A percentile compares a stretch with the other conserved stretches of the same genome.
phyloP scores from a whole-genome alignment of 2,329 filamentous ascomycete genomes.

The Leptographium radiaticola region DNA sequence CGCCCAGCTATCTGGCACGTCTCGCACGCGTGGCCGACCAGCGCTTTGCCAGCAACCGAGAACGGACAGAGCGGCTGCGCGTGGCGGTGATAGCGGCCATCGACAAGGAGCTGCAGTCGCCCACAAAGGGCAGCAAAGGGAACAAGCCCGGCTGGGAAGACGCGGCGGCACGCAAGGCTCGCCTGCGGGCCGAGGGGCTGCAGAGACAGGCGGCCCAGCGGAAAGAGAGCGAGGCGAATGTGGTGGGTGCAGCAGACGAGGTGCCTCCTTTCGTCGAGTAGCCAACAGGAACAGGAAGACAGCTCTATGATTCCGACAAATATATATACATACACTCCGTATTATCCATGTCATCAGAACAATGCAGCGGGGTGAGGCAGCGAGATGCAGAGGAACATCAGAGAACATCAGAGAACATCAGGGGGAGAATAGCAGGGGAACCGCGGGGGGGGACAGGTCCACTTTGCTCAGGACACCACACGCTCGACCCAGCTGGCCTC shows the following conservation, averaged over 20 bases:
- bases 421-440: no score
- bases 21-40: constrained; percentile 62
- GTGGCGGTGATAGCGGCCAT: constrained; percentile 29
- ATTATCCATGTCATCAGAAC: no score
- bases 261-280: neutral
- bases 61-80: constrained; percentile 54
- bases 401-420: no score
- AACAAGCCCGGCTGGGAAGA: constrained; percentile 37
- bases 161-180: constrained; percentile 33
- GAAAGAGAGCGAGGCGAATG: constrained; percentile 16
- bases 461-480: constrained; percentile 39
- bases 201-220: constrained; percentile 14
- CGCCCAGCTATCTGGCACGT: constrained; percentile 51
- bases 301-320: neutral
- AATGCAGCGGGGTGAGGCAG: neutral
- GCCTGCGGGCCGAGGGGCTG: constrained; percentile 46
- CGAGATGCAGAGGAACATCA: neutral
- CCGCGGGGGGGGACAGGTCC: no score
- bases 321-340: neutral
- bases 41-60: constrained; percentile 56
- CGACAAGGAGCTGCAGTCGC: constrained; percentile 15
- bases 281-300: neutral
- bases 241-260: neutral
- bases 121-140: neutral
- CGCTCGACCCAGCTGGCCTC: constrained; percentile 83